A percentile compares a stretch with the other conserved stretches of the same genome.
Evolutionary conservation across 2,329 filamentous ascomycete genomes (phyloP).

Genomic region (Claviceps purpurea): DNA sequence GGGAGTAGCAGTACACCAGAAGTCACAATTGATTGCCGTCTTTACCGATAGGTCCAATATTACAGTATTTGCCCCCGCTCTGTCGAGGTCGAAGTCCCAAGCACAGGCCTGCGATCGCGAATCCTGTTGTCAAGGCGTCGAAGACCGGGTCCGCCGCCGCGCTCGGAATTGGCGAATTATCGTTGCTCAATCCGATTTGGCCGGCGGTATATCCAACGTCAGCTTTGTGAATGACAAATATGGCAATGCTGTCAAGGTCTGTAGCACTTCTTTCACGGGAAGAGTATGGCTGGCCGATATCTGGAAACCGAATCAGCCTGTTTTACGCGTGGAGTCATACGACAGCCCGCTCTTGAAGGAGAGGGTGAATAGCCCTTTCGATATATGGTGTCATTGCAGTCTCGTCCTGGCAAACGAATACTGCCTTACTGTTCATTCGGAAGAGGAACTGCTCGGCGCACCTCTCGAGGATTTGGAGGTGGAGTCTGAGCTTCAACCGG

Average conservation of each 20-base stretch:
- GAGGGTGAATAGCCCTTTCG: conserved; percentile 16
- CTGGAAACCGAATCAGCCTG: conserved; percentile 25
- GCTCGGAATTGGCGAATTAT: conserved; percentile 37
- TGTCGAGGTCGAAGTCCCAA: conserved; percentile 10
- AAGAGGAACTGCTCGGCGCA: conserved; percentile 22
- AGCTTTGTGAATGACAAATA: conserved; percentile 32
- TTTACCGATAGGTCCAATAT: conserved; percentile 56
- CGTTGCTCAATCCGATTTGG: conserved; percentile 25
- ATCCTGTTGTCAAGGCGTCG: conserved; percentile 7
- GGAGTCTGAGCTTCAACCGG: conserved; percentile 7
- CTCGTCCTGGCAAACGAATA: conserved; percentile 29
- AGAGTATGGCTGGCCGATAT: conserved; percentile 37
- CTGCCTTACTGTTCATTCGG: conserved; percentile 24
- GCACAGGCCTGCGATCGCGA: conserved; percentile 4
- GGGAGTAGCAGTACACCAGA: conserved; percentile 72
- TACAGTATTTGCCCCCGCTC: conserved; percentile 38
- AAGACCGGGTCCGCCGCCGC: conserved; percentile 26
- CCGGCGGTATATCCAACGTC: conserved; percentile 39
- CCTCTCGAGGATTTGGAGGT: conserved; percentile 9
- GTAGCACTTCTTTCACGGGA: conserved; percentile 37
- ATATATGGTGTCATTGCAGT: conserved; percentile 34
- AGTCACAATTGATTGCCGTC: conserved; percentile 72
- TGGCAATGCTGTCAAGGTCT: conserved; percentile 35
- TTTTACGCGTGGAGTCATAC: conserved; percentile 13
- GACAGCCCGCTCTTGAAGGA: conserved; percentile 11